These are phyloP conservation scores for Narthecium ossifragum DNA, from an alignment of 106 monocot species.

Conservation along the genomic window DNA sequence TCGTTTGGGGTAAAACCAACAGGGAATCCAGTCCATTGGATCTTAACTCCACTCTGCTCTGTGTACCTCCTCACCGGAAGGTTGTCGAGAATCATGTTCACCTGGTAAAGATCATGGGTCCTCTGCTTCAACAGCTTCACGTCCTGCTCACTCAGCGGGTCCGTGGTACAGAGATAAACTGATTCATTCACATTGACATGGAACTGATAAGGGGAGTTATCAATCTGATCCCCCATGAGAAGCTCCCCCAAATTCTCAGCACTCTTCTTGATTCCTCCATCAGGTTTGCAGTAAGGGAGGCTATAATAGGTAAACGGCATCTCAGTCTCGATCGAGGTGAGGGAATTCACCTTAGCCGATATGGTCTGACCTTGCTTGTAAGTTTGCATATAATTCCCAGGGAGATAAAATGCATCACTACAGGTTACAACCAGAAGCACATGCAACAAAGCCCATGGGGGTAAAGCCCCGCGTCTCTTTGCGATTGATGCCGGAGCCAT, in stretches of 20 bases:
- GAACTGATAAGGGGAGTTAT: constrained; percentile 61
- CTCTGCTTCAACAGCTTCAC: constrained; percentile 53
- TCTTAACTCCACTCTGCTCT: constrained; percentile 29
- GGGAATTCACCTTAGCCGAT: constrained; percentile 56
- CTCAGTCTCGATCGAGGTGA: constrained; percentile 67
- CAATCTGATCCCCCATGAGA: constrained; percentile 65
- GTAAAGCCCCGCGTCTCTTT: too few relatives aligned
- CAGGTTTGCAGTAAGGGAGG: constrained; percentile 59
- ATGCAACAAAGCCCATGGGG: neutral
- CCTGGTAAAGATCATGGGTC: constrained; percentile 55
- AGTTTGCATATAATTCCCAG: constrained; percentile 63
- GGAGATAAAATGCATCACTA: constrained; percentile 41
- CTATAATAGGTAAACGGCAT: constrained; percentile 60
- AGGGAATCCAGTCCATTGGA: constrained; percentile 65
- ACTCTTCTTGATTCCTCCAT: constrained; percentile 48
- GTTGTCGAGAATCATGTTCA: constrained; percentile 74
- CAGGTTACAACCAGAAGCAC: constrained; percentile 6
- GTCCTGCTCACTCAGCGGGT: constrained; percentile 29
- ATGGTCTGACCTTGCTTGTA: constrained; percentile 32
- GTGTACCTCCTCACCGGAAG: constrained; percentile 50
- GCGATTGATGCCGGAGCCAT: too few relatives aligned
- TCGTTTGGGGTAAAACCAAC: constrained; percentile 35
- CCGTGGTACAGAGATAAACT: constrained; percentile 50
- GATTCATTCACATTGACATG: constrained; percentile 45
- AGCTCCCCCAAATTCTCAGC: constrained; percentile 66